These are phyloP conservation scores for Nakaseomyces delphensis DNA, from an alignment of 1,139 yeast genomes.

Conservation along the genomic window DNA sequence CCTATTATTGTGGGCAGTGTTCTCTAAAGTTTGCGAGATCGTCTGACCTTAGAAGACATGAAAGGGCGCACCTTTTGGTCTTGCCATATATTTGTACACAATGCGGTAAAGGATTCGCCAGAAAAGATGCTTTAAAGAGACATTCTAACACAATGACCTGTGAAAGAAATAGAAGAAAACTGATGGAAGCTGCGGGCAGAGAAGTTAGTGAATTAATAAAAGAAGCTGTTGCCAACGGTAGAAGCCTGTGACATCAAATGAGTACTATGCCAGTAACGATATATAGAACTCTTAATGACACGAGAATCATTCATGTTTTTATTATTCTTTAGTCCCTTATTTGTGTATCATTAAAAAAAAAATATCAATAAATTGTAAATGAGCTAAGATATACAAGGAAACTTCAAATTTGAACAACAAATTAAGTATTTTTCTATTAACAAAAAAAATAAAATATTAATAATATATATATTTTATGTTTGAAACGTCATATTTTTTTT, in stretches of 20 bases:
- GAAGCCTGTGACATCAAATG: constrained; percentile 12
- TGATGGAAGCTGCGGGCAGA: constrained; percentile 27
- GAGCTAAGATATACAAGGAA: neutral
- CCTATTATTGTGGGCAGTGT: constrained; percentile 24
- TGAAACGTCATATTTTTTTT: neutral
- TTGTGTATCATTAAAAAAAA: no score
- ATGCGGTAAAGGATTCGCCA: constrained; percentile 76
- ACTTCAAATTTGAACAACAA: neutral
- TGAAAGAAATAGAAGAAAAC: constrained; percentile 52
- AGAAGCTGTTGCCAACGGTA: constrained; percentile 18
- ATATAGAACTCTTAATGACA: no score
- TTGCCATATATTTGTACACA: constrained; percentile 49
- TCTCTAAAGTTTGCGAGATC: constrained; percentile 26
- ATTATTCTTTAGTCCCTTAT: no score
- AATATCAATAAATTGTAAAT: neutral
- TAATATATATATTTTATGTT: neutral
- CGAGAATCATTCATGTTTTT: no score
- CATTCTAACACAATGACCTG: constrained; percentile 67
- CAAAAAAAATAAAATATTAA: neutral
- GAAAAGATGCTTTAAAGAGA: constrained; percentile 72
- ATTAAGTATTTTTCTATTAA: neutral
- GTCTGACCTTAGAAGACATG: constrained; percentile 29
- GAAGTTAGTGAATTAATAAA: constrained; percentile 25
- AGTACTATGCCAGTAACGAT: no score
- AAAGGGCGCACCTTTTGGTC: constrained; percentile 26